Conservation (phyloP, 352 stramenopile genomes). For the Pythium apleroticum region DNA sequence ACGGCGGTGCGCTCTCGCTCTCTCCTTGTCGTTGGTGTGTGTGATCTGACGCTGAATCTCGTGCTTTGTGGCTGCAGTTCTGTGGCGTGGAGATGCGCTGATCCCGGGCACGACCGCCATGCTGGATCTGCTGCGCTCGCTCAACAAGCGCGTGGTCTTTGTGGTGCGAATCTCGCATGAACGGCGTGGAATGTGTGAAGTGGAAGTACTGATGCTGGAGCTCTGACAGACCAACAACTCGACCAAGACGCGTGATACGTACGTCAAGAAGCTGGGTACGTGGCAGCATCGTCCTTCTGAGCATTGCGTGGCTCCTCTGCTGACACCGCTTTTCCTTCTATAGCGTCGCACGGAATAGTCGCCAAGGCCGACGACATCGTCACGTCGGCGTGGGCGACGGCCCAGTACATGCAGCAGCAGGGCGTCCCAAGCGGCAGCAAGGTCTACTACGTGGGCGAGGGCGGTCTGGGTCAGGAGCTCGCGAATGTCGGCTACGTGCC, state of each 20-base stretch:
- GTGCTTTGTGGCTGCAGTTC: constrained; percentile 1
- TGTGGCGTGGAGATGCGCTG: constrained; percentile 47
- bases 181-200: too few species aligned
- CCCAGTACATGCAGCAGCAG: constrained; percentile 77
- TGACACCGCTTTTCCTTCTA: neutral
- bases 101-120: constrained; percentile 67
- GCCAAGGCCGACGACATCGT: constrained; percentile 73
- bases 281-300: neutral
- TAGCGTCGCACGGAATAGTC: constrained; percentile 78
- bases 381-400: constrained; percentile 85
- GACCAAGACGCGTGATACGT: constrained; percentile 75
- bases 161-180: constrained; percentile 39
- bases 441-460: constrained; percentile 83
- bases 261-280: constrained; percentile 82
- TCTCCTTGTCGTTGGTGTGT: too few species aligned
- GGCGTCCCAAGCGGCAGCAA: constrained; percentile 59
- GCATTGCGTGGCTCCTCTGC: neutral
- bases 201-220: neutral
- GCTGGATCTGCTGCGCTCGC: constrained; percentile 61
- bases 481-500: constrained; percentile 58
- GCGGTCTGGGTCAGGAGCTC: constrained; percentile 66
- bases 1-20: constrained; percentile 49
- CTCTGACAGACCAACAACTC: constrained; percentile 78
- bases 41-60: neutral
- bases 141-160: constrained; percentile 84